Evolutionary conservation across 768 basidiomycete species (phyloP).

Genomic region (Lentinula sp.): DNA sequence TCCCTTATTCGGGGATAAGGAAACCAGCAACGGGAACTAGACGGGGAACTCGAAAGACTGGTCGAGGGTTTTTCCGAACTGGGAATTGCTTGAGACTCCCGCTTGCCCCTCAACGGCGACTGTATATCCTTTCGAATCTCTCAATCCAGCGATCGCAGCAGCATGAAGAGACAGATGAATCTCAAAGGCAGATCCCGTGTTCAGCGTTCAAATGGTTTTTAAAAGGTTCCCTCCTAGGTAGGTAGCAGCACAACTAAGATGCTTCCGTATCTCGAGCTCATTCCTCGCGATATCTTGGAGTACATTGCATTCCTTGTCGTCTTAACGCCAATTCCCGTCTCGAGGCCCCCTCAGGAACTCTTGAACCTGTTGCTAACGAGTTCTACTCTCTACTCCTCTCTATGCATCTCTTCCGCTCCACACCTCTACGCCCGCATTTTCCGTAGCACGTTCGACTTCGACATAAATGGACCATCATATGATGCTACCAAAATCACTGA

Average conservation of each 20-base stretch:
- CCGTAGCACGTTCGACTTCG: constrained; percentile 40
- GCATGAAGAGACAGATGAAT: background rate
- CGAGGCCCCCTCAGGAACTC: constrained; percentile 35
- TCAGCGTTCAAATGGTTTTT: constrained; percentile 10
- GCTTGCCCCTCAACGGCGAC: background rate
- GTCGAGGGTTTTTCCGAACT: background rate
- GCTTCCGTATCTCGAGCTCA: constrained; percentile 37
- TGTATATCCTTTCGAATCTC: constrained; percentile 1
- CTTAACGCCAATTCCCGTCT: constrained; percentile 24
- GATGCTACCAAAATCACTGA: constrained; percentile 23
- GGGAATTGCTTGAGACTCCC: background rate
- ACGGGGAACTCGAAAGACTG: background rate
- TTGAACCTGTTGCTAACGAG: constrained; percentile 39
- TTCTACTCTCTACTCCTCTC: constrained; percentile 34
- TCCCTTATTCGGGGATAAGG: constrained; percentile 3
- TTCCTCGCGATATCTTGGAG: constrained; percentile 54
- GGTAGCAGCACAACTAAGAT: constrained; percentile 20
- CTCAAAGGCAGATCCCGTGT: constrained; percentile 4
- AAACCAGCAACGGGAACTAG: background rate
- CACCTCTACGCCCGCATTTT: constrained; percentile 56
- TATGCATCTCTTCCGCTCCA: constrained; percentile 37
- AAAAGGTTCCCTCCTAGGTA: constrained; percentile 8
- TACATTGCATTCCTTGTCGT: constrained; percentile 44
- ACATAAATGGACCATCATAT: constrained; percentile 16
- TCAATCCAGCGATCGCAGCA: background rate